phyloP scores from a whole-genome alignment of 257 asterid genomes.

The Solanum medicagineum region DNA sequence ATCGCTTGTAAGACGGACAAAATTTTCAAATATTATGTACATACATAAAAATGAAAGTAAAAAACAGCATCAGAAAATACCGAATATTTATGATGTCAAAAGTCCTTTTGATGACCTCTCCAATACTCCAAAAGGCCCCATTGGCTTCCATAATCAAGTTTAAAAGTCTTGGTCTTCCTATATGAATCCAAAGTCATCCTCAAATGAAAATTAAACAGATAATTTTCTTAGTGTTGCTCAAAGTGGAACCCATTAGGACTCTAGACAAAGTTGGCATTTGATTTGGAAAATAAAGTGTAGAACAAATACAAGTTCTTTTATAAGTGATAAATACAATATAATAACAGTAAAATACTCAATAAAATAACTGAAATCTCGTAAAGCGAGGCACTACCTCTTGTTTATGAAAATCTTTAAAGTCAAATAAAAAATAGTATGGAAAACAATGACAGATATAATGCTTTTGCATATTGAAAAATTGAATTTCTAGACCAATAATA shows the following conservation, averaged over 20 bases:
- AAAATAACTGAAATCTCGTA: too few relatives aligned
- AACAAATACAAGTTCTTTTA: not conserved
- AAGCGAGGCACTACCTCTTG: too few relatives aligned
- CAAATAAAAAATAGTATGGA: too few relatives aligned
- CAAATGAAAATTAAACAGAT: not conserved
- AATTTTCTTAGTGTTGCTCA: too few relatives aligned
- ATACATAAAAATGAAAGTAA: not conserved
- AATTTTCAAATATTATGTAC: not conserved
- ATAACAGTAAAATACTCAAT: too few relatives aligned
- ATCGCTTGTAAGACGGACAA: not conserved
- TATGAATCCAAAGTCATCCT: not conserved
- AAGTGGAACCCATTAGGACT: not conserved
- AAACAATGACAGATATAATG: not conserved
- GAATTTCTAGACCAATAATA: not conserved
- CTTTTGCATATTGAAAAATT: not conserved
- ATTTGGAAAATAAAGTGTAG: not conserved
- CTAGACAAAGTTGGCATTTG: not conserved
- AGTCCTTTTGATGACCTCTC: not conserved
- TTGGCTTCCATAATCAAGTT: not conserved
- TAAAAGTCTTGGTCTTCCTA: not conserved
- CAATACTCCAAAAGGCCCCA: not conserved
- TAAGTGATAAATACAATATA: too few relatives aligned
- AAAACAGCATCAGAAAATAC: not conserved
- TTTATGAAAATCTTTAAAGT: too few relatives aligned
- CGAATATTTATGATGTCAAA: too few relatives aligned